Base-by-base conservation (phyloP, 352 stramenopile genomes). In the Lagenidium giganteum region DNA sequence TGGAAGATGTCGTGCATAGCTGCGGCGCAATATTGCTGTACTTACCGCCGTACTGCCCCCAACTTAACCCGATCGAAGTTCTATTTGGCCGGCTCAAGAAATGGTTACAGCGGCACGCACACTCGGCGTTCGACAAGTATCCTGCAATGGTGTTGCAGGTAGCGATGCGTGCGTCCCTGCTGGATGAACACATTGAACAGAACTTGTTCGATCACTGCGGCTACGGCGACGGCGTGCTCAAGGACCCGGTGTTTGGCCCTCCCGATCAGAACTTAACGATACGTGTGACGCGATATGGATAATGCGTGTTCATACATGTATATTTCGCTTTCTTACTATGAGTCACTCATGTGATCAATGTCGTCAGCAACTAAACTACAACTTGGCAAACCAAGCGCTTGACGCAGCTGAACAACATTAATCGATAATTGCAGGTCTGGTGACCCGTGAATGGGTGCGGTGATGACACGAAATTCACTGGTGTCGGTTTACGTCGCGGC, bases 41-140 rank as follows among this genome's bases (percentile, higher is more conserved):
- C 29, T 24, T 55, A 9, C 47, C 47, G 6, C 47, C 38, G 14
- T 55, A 55, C 28, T 48, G 27, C 5, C 47, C 47, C 8, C 47
- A 55, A 22, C 32, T 57, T 0, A 57, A 57, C 22, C 48, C 48
- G 3, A 57, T 51, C 13, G 48, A 57, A 27, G 40, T 57, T n/a
- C 17, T 34, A 5, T 51, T 57, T 25, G 37, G 30, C 1, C 31
- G 23, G 4, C 38, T 61, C 8, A 61, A 47, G 20, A 29, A 43
- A 11, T 59, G 45, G 45, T 29, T 52, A 2, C 5, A 14, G 12
- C 30, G 18, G 12, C 34, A 52, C 20, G 35, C 30, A 2, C 40
- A 50, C n/a, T 21, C 41, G 3, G 26, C 24, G 3, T 52, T 52
- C 16, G 26, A 17, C 8, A 5, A 34, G 7, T 32, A 44, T 23